phyloP scores from a whole-genome alignment of 345 rosid genomes.

The Bruguiera sexangula region DNA sequence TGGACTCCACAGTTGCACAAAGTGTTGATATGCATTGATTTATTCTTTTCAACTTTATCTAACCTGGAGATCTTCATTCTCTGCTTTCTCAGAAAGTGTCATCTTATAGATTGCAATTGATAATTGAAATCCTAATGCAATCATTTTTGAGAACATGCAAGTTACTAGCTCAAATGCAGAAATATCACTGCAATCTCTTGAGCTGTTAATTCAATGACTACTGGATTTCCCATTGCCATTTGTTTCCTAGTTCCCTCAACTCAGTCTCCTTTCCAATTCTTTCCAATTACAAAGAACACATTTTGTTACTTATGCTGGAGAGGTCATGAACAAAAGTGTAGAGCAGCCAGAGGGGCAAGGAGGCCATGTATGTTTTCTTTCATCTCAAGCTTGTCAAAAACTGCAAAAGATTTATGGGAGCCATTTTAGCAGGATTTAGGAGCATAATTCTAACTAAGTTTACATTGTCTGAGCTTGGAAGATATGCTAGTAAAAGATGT shows the following conservation, averaged over 20 bases:
- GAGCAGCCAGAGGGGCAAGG: conserved; percentile 27
- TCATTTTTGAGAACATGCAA: too few relatives aligned
- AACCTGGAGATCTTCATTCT: background rate
- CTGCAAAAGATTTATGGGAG: too few relatives aligned
- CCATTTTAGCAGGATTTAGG: background rate
- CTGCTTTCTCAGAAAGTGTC: conserved; percentile 36
- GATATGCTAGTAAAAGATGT: too few relatives aligned
- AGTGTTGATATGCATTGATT: background rate
- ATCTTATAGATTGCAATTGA: background rate
- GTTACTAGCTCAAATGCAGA: too few relatives aligned
- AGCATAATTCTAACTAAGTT: too few relatives aligned
- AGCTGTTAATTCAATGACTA: too few relatives aligned
- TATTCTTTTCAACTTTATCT: background rate
- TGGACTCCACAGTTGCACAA: background rate
- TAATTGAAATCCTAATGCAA: background rate
- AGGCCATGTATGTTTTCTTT: too few relatives aligned
- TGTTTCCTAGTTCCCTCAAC: background rate
- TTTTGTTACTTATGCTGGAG: conserved; percentile 43
- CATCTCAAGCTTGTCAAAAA: too few relatives aligned
- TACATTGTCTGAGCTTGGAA: too few relatives aligned
- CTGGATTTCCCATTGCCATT: too few relatives aligned
- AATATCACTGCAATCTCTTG: too few relatives aligned
- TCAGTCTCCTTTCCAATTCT: background rate
- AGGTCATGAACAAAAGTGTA: conserved; percentile 33
- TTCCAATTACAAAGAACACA: conserved; percentile 48